Evolutionary conservation across 805 yeast species (phyloP).

Genomic region (Saccharomycopsis sp.): DNA sequence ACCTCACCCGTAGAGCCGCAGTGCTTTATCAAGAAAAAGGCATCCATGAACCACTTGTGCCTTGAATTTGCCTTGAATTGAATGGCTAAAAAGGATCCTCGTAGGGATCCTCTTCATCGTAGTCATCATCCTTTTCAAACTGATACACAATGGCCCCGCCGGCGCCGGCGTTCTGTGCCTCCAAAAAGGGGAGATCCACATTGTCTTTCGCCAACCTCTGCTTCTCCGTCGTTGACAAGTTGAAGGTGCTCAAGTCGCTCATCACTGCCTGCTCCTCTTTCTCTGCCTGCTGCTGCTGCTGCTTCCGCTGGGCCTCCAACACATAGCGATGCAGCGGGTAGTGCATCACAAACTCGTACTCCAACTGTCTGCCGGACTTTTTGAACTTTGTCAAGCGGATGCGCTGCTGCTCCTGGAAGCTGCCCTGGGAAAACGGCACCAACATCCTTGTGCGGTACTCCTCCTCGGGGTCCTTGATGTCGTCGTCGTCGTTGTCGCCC

Average conservation of each 20-base stretch:
- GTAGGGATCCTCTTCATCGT: slow-evolving; percentile 96
- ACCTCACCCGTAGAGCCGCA: too few relatives aligned
- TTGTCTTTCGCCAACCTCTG: slow-evolving; percentile 74
- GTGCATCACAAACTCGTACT: slow-evolving; percentile 29
- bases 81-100: slow-evolving; percentile 89
- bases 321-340: too few relatives aligned
- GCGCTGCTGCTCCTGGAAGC: slow-evolving; percentile 31
- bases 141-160: slow-evolving; percentile 97
- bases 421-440: slow-evolving; percentile 43
- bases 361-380: slow-evolving; percentile 73
- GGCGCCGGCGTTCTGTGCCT: slow-evolving; percentile 67
- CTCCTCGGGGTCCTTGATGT: slow-evolving; percentile 40
- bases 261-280: slow-evolving; percentile 48
- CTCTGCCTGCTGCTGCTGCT: neutral
- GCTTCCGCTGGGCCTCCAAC: slow-evolving; percentile 8
- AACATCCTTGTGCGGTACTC: slow-evolving; percentile 30
- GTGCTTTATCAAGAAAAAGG: too few relatives aligned
- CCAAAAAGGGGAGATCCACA: slow-evolving; percentile 84
- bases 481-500: slow-evolving; percentile 18
- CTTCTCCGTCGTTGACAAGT: slow-evolving; percentile 61
- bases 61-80: too few relatives aligned
- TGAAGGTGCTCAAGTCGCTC: slow-evolving; percentile 78
- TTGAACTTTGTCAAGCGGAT: slow-evolving; percentile 58
- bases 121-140: slow-evolving; percentile 94
- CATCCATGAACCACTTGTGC: neutral